Percentiles rank a stretch among this genome's conserved stretches.
Conservation (phyloP, 2,329 filamentous ascomycete genomes). For the Aureobasidium pullulans region DNA sequence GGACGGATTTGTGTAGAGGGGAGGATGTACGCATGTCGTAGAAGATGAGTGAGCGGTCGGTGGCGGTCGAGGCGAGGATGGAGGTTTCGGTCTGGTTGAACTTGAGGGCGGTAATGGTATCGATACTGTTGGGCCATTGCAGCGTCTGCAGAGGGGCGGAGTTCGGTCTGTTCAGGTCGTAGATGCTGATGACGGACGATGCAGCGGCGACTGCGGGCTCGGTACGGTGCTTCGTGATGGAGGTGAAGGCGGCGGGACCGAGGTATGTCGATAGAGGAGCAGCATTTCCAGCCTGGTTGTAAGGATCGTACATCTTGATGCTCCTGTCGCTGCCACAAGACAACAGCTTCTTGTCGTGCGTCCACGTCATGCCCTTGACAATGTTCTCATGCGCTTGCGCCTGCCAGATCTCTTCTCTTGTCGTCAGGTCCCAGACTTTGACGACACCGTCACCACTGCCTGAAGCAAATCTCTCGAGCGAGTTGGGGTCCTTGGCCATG, state of each 20-base stretch:
- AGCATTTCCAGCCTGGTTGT: slow-evolving; percentile 60
- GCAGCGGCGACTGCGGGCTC: slow-evolving; percentile 70
- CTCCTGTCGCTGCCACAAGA: slow-evolving; percentile 81
- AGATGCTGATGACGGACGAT: slow-evolving; percentile 72
- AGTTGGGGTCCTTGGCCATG: slow-evolving; percentile 41
- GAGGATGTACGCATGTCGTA: slow-evolving; percentile 87
- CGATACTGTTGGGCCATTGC: slow-evolving; percentile 78
- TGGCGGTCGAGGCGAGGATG: slow-evolving; percentile 75
- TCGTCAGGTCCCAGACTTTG: slow-evolving; percentile 82
- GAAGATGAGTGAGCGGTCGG: slow-evolving; percentile 78
- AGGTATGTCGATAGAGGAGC: slow-evolving; percentile 80
- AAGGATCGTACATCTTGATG: slow-evolving; percentile 88
- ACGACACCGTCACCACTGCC: slow-evolving; percentile 87
- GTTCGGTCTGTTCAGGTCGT: slow-evolving; percentile 75
- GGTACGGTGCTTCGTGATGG: slow-evolving; percentile 73
- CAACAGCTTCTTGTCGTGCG: slow-evolving; percentile 72
- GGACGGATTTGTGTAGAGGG: slow-evolving; percentile 70
- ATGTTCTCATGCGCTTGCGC: slow-evolving; percentile 84
- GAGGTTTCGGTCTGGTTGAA: slow-evolving; percentile 96
- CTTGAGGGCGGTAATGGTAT: slow-evolving; percentile 80
- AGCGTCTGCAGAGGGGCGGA: slow-evolving; percentile 72
- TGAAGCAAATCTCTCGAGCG: slow-evolving; percentile 53
- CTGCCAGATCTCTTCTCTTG: slow-evolving; percentile 66
- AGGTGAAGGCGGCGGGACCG: slow-evolving; percentile 74
- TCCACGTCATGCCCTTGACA: slow-evolving; percentile 88